phyloP scores from a whole-genome alignment of 192 early-diverging fungal genomes.

The Mortierella claussenii region DNA sequence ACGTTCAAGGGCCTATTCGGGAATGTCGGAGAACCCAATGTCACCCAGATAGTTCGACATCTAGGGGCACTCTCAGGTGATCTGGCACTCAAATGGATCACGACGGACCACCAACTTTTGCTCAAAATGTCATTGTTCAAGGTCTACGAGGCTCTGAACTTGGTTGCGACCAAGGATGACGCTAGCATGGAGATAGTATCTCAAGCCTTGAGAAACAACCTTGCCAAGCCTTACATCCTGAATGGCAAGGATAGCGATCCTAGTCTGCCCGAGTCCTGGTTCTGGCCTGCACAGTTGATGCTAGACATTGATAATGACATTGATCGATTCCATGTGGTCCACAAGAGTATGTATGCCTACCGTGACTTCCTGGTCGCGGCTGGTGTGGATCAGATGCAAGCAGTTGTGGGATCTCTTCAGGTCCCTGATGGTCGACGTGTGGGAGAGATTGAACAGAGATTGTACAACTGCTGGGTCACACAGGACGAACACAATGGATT shows the following conservation, averaged over 20 bases:
- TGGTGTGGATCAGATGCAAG: constrained; percentile 13
- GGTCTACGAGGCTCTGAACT: constrained; percentile 3
- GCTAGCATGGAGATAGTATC: neutral
- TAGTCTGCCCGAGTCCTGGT: neutral
- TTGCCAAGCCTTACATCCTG: constrained; percentile 13
- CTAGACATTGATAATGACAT: constrained; percentile 26
- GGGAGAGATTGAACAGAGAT: constrained; percentile 3
- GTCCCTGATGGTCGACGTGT: neutral
- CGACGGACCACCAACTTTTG: neutral
- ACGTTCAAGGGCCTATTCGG: neutral
- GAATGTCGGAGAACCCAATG: neutral
- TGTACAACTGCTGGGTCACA: constrained; percentile 8
- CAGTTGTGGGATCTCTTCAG: neutral
- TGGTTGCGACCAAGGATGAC: neutral
- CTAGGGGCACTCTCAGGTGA: neutral
- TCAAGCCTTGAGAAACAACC: neutral
- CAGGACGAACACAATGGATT: constrained; percentile 19
- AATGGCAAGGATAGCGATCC: constrained; percentile 21
- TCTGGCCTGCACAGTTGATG: constrained; percentile 16
- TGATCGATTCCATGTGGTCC: neutral
- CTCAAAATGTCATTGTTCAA: constrained; percentile 2
- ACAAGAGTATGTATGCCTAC: neutral
- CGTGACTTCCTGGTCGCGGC: constrained; percentile 9
- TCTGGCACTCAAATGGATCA: constrained; percentile 1
- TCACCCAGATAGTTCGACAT: neutral